phyloP scores from a whole-genome alignment of 306 rosid genomes.

The Rubus idaeus region DNA sequence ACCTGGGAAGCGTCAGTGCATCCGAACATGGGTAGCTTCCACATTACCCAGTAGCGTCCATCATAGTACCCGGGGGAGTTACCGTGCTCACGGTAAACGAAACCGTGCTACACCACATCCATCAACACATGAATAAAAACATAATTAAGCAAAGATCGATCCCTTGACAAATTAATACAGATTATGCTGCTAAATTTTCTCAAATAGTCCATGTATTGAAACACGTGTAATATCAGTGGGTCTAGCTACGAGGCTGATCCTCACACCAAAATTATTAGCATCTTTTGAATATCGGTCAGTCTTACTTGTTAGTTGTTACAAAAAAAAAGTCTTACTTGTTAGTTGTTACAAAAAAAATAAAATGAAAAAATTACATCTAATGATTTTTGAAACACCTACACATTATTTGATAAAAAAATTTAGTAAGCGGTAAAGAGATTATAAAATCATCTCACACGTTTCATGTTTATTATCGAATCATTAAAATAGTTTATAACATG shows the following conservation, averaged over 20 bases:
- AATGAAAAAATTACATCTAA: too few relatives aligned
- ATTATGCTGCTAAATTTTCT: too few relatives aligned
- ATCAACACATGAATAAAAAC: neutral
- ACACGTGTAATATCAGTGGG: neutral
- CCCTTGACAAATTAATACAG: too few relatives aligned
- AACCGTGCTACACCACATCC: conserved; percentile 31
- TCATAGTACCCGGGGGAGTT: conserved; percentile 81
- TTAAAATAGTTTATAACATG: neutral
- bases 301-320: neutral
- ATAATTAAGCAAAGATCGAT: neutral
- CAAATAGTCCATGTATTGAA: neutral
- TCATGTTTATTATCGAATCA: neutral
- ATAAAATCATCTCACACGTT: neutral
- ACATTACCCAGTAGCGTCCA: conserved; percentile 90
- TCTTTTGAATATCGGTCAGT: neutral
- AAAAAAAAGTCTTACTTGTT: too few relatives aligned
- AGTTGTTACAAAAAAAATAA: too few relatives aligned
- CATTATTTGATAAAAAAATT: too few relatives aligned
- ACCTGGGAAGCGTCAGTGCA: conserved; percentile 66
- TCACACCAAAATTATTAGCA: neutral
- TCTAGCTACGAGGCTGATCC: neutral
- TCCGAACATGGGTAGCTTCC: conserved; percentile 92
- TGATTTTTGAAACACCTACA: too few relatives aligned
- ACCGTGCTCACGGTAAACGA: conserved; percentile 58
- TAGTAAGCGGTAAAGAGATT: too few relatives aligned